phyloP scores from a whole-genome alignment of 768 basidiomycete genomes.

The Pleurotus sapidus region DNA sequence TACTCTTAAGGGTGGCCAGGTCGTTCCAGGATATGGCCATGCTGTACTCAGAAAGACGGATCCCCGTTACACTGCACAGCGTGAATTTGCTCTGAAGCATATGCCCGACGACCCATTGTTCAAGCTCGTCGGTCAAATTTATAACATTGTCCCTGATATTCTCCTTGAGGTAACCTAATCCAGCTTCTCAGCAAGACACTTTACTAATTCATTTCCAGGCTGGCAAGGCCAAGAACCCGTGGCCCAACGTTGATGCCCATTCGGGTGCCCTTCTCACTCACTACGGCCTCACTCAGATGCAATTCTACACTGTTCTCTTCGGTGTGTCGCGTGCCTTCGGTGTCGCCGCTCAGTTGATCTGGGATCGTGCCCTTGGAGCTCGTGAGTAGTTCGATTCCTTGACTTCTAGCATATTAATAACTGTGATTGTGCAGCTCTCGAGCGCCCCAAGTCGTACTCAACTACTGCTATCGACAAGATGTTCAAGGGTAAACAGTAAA shows the following conservation, averaged over 20 bases:
- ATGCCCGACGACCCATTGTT: slow-evolving; percentile 86
- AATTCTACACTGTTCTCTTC: slow-evolving; percentile 97
- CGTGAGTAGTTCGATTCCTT: slow-evolving; percentile 47
- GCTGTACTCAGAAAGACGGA: slow-evolving; percentile 89
- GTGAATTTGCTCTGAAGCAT: slow-evolving; percentile 85
- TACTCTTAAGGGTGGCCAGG: slow-evolving; percentile 89
- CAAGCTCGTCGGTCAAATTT: slow-evolving; percentile 90
- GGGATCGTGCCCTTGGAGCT: slow-evolving; percentile 92
- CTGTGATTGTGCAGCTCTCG: slow-evolving; percentile 51
- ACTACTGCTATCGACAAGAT: slow-evolving; percentile 77
- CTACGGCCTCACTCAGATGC: slow-evolving; percentile 87
- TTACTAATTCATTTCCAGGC: slow-evolving; percentile 41
- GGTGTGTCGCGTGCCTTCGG: slow-evolving; percentile 95
- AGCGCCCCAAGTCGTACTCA: slow-evolving; percentile 91
- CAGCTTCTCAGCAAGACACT: not conserved
- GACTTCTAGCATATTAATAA: too few species aligned
- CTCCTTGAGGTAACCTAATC: slow-evolving; percentile 62
- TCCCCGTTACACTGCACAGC: slow-evolving; percentile 88
- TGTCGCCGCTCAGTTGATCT: slow-evolving; percentile 85
- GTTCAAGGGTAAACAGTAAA: slow-evolving; percentile 54
- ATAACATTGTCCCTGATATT: slow-evolving; percentile 85
- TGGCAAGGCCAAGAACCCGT: slow-evolving; percentile 91
- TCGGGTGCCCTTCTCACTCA: slow-evolving; percentile 86
- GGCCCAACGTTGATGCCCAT: slow-evolving; percentile 98
- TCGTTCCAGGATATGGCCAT: slow-evolving; percentile 91